phyloP scores from a whole-genome alignment of 768 basidiomycete species.

The Hebeloma cylindrosporum region DNA sequence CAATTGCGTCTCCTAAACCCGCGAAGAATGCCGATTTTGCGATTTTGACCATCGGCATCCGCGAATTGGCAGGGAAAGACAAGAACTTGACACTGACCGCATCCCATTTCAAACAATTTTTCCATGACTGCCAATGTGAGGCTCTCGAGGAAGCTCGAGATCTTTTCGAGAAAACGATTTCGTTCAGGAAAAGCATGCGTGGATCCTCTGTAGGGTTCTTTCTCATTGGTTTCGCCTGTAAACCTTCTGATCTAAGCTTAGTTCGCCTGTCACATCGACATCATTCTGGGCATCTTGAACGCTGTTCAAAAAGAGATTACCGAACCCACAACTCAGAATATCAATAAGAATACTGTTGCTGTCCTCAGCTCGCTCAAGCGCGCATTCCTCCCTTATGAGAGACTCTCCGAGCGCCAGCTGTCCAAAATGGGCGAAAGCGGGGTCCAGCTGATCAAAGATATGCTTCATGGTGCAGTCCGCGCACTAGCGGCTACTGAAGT shows the following conservation, averaged over 20 bases:
- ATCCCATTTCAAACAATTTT: constrained; percentile 14
- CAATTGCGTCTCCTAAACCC: no score
- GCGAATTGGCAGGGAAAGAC: constrained; percentile 15
- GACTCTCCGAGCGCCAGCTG: constrained; percentile 16
- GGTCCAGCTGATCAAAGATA: constrained; percentile 14
- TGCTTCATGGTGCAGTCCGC: constrained; percentile 17
- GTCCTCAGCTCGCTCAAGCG: constrained; percentile 14
- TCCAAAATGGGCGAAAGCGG: constrained; percentile 18
- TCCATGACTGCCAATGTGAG: constrained; percentile 18
- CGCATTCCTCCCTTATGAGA: constrained; percentile 17
- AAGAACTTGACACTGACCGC: constrained; percentile 18
- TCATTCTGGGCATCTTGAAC: constrained; percentile 18
- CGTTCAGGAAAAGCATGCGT: constrained; percentile 11
- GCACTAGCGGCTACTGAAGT: constrained; percentile 14
- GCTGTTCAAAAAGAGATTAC: constrained; percentile 19
- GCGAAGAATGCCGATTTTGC: neutral
- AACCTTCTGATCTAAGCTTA: constrained; percentile 1
- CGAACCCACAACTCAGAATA: constrained; percentile 15
- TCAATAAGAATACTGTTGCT: constrained; percentile 21
- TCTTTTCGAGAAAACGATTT: constrained; percentile 11
- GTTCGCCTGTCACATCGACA: constrained; percentile 20
- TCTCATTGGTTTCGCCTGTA: neutral
- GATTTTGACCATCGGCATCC: constrained; percentile 13
- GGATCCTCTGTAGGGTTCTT: constrained; percentile 13
- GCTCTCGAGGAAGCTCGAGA: constrained; percentile 15